phyloP scores from a whole-genome alignment of 768 basidiomycete species.

The Pleurotus djamor region DNA sequence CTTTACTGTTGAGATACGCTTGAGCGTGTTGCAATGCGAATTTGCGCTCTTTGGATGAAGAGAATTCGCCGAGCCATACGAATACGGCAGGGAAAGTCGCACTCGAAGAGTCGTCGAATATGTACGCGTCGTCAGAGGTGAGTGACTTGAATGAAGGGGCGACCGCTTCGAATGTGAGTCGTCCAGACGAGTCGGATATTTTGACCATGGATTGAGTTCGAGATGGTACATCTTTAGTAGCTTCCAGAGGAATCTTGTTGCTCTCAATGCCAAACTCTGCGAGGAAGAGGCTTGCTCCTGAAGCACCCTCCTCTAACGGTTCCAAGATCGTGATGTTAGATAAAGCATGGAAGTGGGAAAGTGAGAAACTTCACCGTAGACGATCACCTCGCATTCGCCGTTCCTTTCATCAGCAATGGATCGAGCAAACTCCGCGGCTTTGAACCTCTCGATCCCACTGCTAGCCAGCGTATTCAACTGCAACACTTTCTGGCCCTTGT shows the following conservation, averaged over 20 bases:
- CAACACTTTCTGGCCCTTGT: conserved; percentile 50
- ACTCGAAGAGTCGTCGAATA: conserved; percentile 43
- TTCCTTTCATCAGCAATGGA: conserved; percentile 37
- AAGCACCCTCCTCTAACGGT: conserved; percentile 48
- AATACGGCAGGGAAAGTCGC: conserved; percentile 41
- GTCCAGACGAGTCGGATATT: conserved; percentile 44
- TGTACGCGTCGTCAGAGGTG: conserved; percentile 46
- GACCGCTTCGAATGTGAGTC: conserved; percentile 33
- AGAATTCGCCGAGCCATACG: conserved; percentile 54
- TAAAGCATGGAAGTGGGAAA: not conserved
- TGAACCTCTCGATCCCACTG: conserved; percentile 55
- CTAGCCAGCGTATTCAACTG: conserved; percentile 58
- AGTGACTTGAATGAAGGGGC: conserved; percentile 29
- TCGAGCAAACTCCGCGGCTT: conserved; percentile 59
- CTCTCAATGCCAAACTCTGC: conserved; percentile 38
- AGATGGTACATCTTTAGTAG: not conserved
- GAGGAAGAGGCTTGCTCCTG: conserved; percentile 46
- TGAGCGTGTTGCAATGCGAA: conserved; percentile 58
- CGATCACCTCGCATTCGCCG: conserved; percentile 38
- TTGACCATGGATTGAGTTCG: conserved; percentile 27
- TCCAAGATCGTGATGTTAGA: not conserved
- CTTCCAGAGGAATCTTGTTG: not conserved
- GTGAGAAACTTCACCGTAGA: conserved; percentile 39
- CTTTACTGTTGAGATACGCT: conserved; percentile 43
- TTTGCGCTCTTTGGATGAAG: conserved; percentile 44